Percentiles rank a stretch among this genome's conserved stretches.
Evolutionary conservation across 352 stramenopile species (phyloP).

Genomic region (Phytophthora uliginosa): DNA sequence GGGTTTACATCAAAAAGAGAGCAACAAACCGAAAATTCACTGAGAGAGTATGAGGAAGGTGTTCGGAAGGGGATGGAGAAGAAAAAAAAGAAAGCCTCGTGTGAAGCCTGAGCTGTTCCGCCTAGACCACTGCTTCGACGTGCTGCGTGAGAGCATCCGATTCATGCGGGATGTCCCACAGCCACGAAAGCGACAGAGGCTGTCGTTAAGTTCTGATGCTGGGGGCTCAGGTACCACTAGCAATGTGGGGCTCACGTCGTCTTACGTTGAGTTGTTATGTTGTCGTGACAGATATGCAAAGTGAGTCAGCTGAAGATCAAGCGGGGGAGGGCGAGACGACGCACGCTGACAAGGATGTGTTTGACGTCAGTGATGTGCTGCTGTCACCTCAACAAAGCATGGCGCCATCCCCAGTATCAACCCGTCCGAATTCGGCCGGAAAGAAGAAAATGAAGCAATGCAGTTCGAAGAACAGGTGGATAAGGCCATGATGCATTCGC

Average conservation of each 20-base stretch:
- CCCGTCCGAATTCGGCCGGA: neutral
- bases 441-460: no score
- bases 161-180: slow-evolving; percentile 12
- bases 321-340: no score
- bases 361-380: neutral
- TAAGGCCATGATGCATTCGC: no score
- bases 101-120: slow-evolving; percentile 7
- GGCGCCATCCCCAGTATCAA: neutral
- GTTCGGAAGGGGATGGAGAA: neutral
- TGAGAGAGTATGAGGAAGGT: neutral
- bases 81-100: slow-evolving; percentile 1
- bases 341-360: neutral
- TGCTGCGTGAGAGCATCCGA: neutral
- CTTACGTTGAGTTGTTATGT: no score
- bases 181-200: neutral
- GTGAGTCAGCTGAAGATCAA: no score
- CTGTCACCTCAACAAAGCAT: neutral
- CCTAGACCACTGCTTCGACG: slow-evolving; percentile 1
- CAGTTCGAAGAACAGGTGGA: no score
- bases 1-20: slow-evolving; percentile 17
- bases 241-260: neutral
- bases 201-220: neutral
- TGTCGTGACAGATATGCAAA: neutral
- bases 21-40: slow-evolving; percentile 8
- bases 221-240: neutral